Base-by-base conservation (phyloP, 306 rosid species). In the Mucuna pruriens region DNA sequence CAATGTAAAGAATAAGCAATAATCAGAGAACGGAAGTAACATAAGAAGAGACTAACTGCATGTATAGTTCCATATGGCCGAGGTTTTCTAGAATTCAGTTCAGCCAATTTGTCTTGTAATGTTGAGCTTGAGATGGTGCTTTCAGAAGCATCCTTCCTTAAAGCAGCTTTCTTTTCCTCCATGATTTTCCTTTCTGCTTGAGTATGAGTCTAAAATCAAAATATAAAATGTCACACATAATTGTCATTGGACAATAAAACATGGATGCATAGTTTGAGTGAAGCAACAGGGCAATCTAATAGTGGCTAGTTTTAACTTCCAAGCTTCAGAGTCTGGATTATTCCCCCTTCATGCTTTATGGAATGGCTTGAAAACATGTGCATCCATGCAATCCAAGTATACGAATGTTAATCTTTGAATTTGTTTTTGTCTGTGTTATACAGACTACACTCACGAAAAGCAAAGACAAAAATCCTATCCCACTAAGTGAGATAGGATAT, bases 101-200 rank as follows among this genome's bases (percentile, higher is more conserved):
- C 80, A 48, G 75, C 83, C 62, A 88, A 75, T 71, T 84, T 79
- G 61, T 82, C 84, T 82, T 66, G 79, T 62, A 88, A 71, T 64
- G 71, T 45, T 23, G 88, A 74, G 54, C 58, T 80, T 44, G 63
- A 71, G 80, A 84, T 71, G 76, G 51, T 74, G 70, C 82, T 85
- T 82, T 87, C 91, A 29, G 91, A 83, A 77, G 87, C 85, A 79
- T 79, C 89, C 80, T 34, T 87, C 82, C 84, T 44, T 34, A 92
- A 68, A 49, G 87, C 84, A 66, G 81, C 82, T 85, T 88, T 92
- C 87, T 88, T 83, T 85, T 71, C 89, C 79, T 89, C 94, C 90
- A 75, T 77, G 44, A 90, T 84, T 82, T 90, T 92, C 78, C 86
- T 80, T 86, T 92, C 91, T 6, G 91, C 97, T 89, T 90, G 97